Base-by-base conservation (phyloP, 2,329 filamentous ascomycete genomes). In the Aspergillus jensenii region DNA sequence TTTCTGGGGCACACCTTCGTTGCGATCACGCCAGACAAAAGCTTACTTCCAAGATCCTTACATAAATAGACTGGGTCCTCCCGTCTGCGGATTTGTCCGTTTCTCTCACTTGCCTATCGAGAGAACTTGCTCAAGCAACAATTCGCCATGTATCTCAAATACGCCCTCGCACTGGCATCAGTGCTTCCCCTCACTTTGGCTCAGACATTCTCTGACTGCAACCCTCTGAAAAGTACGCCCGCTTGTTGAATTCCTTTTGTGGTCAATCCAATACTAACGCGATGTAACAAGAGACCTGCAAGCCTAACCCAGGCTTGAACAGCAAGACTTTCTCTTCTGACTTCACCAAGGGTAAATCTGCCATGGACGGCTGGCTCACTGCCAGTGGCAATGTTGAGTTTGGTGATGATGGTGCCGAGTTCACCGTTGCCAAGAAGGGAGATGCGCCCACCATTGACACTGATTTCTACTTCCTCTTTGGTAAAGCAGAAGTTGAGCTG, bases 381-480 rank as follows among this genome's bases (percentile, higher is more conserved):
- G 87, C 85, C 9, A 85, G 86, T 50, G 88, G 88, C 53, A 77
- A 74, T 8, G 81, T 96, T 52, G 79, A 78, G n/a, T 92, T 87
- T 69, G 81, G 82, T 58, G 67, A 80, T 19, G 82, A 92, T 69
- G 95, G 95, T 66, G 93, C 86, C 25, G 85, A 85, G 41, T 96
- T 99, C 75, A 91, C 90, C 31, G 87, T 99, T 58, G 77, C 83
- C 48, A 79, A 87, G 72, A 81, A 86, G 50, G 92, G 93, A 63
- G 90, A 98, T 71, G 87, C 93, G 2, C 95, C 95, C 0, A 91
- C 93, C 72, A 85, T 99, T 58, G 82, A 84, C 63, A 96, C 91
- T 62, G 84, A 93, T 68, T 97, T 96, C 83, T 97, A 96, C 82
- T 96, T 99, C 79, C 96, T 98, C 90, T 99, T 96, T 73, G 95